Evolutionary conservation across 176 grass and related monocot genomes (phyloP), one percentile per base, ranked within the genome.

Genomic region (Zoysia japonica): DNA sequence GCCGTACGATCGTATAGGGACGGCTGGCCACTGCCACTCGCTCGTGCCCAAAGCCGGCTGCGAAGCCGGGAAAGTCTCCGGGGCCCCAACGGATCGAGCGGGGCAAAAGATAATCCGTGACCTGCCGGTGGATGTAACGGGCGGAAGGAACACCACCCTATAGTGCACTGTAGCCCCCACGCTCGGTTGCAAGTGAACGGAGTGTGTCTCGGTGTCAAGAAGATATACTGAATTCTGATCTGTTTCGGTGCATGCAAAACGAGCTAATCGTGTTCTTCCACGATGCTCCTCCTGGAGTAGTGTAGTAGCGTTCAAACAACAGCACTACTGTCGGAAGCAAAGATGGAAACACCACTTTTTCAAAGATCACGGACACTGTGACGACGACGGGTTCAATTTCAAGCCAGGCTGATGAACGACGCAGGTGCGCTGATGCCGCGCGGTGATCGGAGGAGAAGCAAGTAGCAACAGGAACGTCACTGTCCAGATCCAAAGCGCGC

Each of bases 11-110:
- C 47, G 7, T 5, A 37, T 3, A 52, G 44, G n/a, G 65, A 42
- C 71, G 3, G 53, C 71, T 45, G 72, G 85, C 61, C 86, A 88
- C 14, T 14, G 47, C 61, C 76, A 40, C 54, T 51, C 75, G 39
- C 61, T 44, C 3, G 10, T 65, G 39, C 46, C 19, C 40, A 75
- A 59, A 67, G 40, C 28, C 55, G 28, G 28, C 28, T 28, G 28
- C 11, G 65, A 61, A 40, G 49, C 19, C 64, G 28, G 28, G 28
- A 28, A 28, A 28, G 28, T 28, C 28, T 28, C 9, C 17, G 53
- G 55, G 11, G 78, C 3, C 38, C 9, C 41, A 47, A 5, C 2
- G 19, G 5, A 28, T 28, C 28, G 28, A 17, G 78, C 43, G 6
- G 9, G 16, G 60, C 2, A n/a, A 62, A 35, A 44, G 54, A 7